Conservation (phyloP, 305 asterid genomes). For the Fraxinus nigra region DNA sequence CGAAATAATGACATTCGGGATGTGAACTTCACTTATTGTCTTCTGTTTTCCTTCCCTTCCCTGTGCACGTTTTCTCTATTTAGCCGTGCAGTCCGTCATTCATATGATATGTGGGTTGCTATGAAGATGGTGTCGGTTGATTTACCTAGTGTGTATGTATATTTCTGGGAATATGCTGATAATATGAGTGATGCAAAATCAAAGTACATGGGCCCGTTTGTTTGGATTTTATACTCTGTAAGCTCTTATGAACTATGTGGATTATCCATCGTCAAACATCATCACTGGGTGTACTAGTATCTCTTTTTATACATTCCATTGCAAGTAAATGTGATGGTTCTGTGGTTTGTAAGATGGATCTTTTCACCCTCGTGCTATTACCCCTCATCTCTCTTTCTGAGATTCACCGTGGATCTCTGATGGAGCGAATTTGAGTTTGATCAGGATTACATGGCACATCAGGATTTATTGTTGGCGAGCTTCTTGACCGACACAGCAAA, state of each 20-base stretch:
- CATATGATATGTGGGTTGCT: neutral
- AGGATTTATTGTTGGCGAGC: conserved; percentile 36
- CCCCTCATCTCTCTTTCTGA: too few relatives aligned
- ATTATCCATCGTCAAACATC: neutral
- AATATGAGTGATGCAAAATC: neutral
- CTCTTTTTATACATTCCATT: neutral
- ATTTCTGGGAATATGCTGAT: neutral
- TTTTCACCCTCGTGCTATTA: neutral
- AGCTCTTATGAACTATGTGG: neutral
- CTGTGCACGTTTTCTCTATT: neutral
- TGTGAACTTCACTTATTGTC: neutral
- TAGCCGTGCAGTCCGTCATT: neutral
- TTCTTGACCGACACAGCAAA: conserved; percentile 30
- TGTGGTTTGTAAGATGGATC: neutral
- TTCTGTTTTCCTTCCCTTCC: neutral
- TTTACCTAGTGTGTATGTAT: neutral
- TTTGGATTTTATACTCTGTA: neutral
- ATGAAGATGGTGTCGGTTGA: neutral
- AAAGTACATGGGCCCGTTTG: neutral
- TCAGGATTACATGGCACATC: neutral
- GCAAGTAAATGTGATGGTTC: neutral
- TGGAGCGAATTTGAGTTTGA: too few relatives aligned
- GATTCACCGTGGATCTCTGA: too few relatives aligned
- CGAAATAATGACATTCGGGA: neutral
- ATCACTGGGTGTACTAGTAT: neutral